phyloP scores from a whole-genome alignment of 2,329 filamentous ascomycete species.

The Raffaelea arxii region DNA sequence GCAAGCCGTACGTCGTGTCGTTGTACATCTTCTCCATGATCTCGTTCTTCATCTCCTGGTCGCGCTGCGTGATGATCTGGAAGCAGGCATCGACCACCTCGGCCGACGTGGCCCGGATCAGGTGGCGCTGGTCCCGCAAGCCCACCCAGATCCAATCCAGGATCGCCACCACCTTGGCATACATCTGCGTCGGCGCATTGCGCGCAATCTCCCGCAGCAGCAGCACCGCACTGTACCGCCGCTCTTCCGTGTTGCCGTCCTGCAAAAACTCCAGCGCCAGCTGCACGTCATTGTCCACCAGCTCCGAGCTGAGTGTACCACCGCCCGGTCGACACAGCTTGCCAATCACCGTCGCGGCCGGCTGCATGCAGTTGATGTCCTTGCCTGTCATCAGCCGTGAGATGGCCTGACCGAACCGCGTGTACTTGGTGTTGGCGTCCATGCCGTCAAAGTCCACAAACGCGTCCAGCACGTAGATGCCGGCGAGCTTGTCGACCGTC shows the following conservation, averaged over 20 bases:
- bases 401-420: slow-evolving; percentile 84
- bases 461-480: slow-evolving; percentile 82
- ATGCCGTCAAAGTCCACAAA: slow-evolving; percentile 96
- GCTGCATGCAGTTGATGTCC: slow-evolving; percentile 82
- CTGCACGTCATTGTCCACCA: slow-evolving; percentile 95
- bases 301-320: slow-evolving; percentile 84
- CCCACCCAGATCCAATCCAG: slow-evolving; percentile 96
- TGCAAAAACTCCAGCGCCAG: slow-evolving; percentile 95
- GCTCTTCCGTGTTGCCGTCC: slow-evolving; percentile 85
- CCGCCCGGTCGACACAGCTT: slow-evolving; percentile 87
- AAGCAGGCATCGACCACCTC: slow-evolving; percentile 94
- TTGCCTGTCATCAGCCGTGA: slow-evolving; percentile 82
- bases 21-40: slow-evolving; percentile 90
- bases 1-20: slow-evolving; percentile 72
- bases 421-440: slow-evolving; percentile 87
- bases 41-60: slow-evolving; percentile 73
- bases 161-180: slow-evolving; percentile 88
- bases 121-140: slow-evolving; percentile 75
- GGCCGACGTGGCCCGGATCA: slow-evolving; percentile 85
- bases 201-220: slow-evolving; percentile 83
- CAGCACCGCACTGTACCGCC: slow-evolving; percentile 86
- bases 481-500: slow-evolving; percentile 79
- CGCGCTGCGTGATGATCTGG: slow-evolving; percentile 87
- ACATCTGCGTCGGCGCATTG: slow-evolving; percentile 91
- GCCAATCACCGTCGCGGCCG: slow-evolving; percentile 79